Percentiles rank a stretch among this genome's conserved stretches.
phyloP scores from a whole-genome alignment of 1,284 basidiomycete genomes.

The Microbotryomycetes sp. region DNA sequence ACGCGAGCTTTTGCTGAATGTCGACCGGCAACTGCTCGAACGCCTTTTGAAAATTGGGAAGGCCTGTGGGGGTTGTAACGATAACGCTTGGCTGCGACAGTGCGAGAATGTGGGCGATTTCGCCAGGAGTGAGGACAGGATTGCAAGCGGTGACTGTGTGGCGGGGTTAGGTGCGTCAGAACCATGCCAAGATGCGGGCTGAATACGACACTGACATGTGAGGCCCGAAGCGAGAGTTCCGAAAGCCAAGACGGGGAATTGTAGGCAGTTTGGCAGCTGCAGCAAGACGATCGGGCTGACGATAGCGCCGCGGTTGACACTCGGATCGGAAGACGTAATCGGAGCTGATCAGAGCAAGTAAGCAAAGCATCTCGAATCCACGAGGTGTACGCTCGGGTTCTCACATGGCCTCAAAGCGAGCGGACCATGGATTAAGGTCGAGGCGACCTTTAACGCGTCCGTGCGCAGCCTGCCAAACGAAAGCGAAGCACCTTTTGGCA shows the following conservation, averaged over 20 bases:
- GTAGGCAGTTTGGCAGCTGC: constrained; percentile 42
- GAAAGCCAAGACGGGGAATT: constrained; percentile 39
- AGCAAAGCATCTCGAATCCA: no score
- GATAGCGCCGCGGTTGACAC: constrained; percentile 27
- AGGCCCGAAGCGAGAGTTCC: constrained; percentile 37
- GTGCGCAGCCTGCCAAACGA: constrained; percentile 19
- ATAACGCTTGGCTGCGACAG: constrained; percentile 39
- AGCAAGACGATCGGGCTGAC: constrained; percentile 39
- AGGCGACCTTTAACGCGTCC: constrained; percentile 24
- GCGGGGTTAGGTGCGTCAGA: no score
- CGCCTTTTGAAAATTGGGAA: constrained; percentile 25
- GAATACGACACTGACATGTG: constrained; percentile 9
- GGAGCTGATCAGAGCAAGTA: constrained; percentile 3
- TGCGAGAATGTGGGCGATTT: constrained; percentile 41
- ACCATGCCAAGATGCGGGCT: neutral
- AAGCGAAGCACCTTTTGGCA: constrained; percentile 12
- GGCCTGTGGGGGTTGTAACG: constrained; percentile 33
- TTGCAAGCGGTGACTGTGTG: constrained; percentile 39
- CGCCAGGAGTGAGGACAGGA: constrained; percentile 39
- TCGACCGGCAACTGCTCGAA: constrained; percentile 13
- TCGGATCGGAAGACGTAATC: constrained; percentile 6
- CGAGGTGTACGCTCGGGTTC: neutral
- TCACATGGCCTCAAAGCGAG: constrained; percentile 9
- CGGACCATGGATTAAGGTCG: constrained; percentile 15
- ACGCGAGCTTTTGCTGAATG: constrained; percentile 11